Evolutionary conservation across 805 yeast genomes (phyloP).

Genomic region (Cephaloascus albidus): DNA sequence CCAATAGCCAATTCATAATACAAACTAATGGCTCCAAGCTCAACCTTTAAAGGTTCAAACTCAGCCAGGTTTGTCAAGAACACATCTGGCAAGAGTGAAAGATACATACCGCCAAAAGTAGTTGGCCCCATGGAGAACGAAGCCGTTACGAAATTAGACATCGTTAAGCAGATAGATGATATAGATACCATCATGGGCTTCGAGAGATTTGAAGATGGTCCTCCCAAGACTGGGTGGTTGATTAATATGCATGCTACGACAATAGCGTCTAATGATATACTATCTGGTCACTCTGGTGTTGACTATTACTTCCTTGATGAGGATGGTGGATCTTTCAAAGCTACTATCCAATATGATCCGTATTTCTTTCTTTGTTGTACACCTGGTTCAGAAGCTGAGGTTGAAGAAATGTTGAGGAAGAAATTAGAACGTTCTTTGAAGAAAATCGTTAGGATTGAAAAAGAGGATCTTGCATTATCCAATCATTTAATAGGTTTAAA

Average conservation of each 20-base stretch:
- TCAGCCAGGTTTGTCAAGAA: constrained; percentile 46
- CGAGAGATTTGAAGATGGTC: constrained; percentile 64
- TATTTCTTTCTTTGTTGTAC: constrained; percentile 68
- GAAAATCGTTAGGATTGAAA: constrained; percentile 40
- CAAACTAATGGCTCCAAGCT: background rate
- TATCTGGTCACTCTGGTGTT: constrained; percentile 77
- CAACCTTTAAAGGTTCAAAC: constrained; percentile 33
- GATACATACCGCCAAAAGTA: constrained; percentile 13
- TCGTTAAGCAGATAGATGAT: constrained; percentile 51
- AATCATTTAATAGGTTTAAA: constrained; percentile 80
- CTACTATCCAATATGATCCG: constrained; percentile 77
- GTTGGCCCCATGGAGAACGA: constrained; percentile 13
- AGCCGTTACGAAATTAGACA: constrained; percentile 33
- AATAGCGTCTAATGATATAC: constrained; percentile 44
- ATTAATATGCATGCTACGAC: constrained; percentile 89
- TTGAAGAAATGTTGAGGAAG: constrained; percentile 75
- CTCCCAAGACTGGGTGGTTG: constrained; percentile 79
- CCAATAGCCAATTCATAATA: no score
- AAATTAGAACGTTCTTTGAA: constrained; percentile 58
- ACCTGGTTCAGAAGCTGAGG: constrained; percentile 58
- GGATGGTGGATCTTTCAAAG: constrained; percentile 93
- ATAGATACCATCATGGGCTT: constrained; percentile 86
- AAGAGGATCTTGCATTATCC: constrained; percentile 75
- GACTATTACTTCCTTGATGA: constrained; percentile 92
- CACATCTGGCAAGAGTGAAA: constrained; percentile 5